These are phyloP conservation scores for Misopates orontium DNA, from an alignment of 257 asterid species.

Conservation along the genomic window DNA sequence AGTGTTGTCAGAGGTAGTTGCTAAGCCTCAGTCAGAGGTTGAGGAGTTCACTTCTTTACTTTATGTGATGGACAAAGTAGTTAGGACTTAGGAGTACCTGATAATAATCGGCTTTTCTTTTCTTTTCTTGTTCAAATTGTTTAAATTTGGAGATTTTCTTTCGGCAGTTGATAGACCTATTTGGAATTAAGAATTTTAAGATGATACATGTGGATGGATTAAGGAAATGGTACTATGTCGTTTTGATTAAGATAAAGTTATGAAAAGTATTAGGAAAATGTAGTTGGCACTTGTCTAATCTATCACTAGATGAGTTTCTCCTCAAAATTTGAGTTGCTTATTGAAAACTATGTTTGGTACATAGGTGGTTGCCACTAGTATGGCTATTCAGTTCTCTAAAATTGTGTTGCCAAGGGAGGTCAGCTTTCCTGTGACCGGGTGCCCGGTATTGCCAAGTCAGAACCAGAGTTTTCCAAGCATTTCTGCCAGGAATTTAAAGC, in stretches of 20 bases:
- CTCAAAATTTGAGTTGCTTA: slow-evolving; percentile 4
- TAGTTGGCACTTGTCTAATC: slow-evolving; percentile 14
- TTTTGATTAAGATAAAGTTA: too few relatives aligned
- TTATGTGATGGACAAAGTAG: too few relatives aligned
- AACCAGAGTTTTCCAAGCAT: slow-evolving; percentile 19
- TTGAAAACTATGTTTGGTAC: slow-evolving; percentile 18
- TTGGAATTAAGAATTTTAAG: not conserved
- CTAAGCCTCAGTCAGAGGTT: not conserved
- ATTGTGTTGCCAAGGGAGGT: slow-evolving; percentile 36
- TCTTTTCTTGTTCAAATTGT: too few relatives aligned
- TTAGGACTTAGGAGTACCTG: too few relatives aligned
- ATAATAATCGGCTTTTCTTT: too few relatives aligned
- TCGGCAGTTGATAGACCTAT: slow-evolving; percentile 7
- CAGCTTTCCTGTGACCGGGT: slow-evolving; percentile 24
- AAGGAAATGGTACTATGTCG: not conserved
- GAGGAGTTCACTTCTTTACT: not conserved
- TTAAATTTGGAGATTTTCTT: not conserved
- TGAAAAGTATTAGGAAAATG: too few relatives aligned
- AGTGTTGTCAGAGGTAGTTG: not conserved
- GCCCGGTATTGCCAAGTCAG: slow-evolving; percentile 23
- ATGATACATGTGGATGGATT: not conserved
- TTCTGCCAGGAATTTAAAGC: slow-evolving; percentile 34
- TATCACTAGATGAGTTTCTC: not conserved
- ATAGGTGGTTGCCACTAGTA: slow-evolving; percentile 33
- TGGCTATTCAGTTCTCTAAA: slow-evolving; percentile 47